Evolutionary conservation across 176 grass and related monocot species (phyloP).

Genomic region (Elymus sibiricus): DNA sequence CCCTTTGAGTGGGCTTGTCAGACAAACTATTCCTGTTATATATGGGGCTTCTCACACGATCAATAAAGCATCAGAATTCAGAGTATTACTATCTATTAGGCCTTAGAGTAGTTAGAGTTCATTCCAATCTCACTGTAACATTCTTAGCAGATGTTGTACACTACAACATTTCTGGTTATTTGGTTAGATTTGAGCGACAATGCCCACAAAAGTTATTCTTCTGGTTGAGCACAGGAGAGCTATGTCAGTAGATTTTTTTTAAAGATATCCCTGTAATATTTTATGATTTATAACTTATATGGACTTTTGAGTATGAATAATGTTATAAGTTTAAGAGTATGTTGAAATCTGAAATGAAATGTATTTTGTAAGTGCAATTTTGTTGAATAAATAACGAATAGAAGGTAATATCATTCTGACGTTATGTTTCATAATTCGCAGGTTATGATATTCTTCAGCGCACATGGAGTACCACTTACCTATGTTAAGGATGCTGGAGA

Average conservation of each 20-base stretch:
- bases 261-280: background rate
- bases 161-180: background rate
- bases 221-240: background rate
- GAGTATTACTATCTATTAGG: no score
- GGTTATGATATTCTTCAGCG: constrained; percentile 99
- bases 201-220: background rate
- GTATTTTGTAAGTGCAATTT: background rate
- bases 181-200: background rate
- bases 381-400: background rate
- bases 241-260: background rate
- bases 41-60: no score
- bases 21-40: no score
- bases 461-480: constrained; percentile 94
- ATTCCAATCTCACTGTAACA: no score
- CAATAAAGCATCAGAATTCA: no score
- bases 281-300: background rate
- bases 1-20: no score
- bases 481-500: constrained; percentile 91
- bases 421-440: constrained; percentile 13
- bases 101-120: no score
- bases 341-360: background rate
- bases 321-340: background rate
- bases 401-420: background rate
- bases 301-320: background rate
- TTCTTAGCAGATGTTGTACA: background rate